A percentile compares a stretch with the other conserved stretches of the same genome.
Evolutionary conservation across 2,329 filamentous ascomycete genomes (phyloP).

Genomic region (Clonostachys sp.): DNA sequence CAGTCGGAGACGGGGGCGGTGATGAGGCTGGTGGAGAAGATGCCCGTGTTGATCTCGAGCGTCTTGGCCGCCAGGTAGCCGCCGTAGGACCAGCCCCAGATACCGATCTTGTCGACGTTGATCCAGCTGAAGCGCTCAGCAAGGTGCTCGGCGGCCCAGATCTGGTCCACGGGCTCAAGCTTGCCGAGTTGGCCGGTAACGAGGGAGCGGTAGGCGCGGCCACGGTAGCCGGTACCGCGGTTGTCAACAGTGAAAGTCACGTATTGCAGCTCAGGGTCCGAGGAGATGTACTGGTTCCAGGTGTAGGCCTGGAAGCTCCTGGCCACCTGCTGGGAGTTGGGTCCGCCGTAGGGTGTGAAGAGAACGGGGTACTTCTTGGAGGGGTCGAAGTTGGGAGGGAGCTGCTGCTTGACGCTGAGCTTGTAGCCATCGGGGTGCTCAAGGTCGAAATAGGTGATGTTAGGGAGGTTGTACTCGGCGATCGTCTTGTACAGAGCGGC

Average conservation of each 20-base stretch:
- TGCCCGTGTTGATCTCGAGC: conserved; percentile 54
- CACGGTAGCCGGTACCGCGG: conserved; percentile 61
- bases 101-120: conserved; percentile 54
- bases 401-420: conserved; percentile 60
- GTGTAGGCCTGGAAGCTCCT: conserved; percentile 51
- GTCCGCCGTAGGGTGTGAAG: conserved; percentile 65
- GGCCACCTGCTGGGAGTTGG: conserved; percentile 55
- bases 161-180: conserved; percentile 61
- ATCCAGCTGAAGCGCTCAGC: conserved; percentile 45
- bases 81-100: conserved; percentile 67
- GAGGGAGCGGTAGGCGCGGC: conserved; percentile 54
- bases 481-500: conserved; percentile 49
- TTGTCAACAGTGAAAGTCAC: conserved; percentile 66
- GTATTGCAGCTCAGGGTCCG: conserved; percentile 63
- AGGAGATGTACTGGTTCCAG: conserved; percentile 61
- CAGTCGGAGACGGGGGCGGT: conserved; percentile 65
- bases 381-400: conserved; percentile 60
- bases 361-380: conserved; percentile 61
- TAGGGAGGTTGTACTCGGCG: conserved; percentile 56
- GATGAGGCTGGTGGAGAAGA: conserved; percentile 59
- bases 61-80: conserved; percentile 65
- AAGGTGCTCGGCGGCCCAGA: conserved; percentile 59
- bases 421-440: conserved; percentile 55
- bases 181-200: conserved; percentile 57
- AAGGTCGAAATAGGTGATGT: conserved; percentile 60